Conservation (phyloP, 1,284 basidiomycete genomes). For the Puccinia triticina region DNA sequence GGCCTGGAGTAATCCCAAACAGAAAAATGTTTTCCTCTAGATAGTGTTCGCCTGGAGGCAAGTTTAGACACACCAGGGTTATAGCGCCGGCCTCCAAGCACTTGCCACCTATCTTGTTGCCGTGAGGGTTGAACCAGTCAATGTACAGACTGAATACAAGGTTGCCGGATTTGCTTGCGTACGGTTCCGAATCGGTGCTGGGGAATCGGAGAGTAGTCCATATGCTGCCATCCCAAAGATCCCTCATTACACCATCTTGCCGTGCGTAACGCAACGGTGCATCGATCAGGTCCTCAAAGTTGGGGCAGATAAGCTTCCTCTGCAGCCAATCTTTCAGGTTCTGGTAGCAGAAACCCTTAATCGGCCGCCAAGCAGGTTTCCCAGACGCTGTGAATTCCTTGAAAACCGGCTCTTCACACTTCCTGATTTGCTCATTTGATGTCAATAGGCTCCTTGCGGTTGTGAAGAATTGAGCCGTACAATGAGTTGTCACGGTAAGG, state of each 20-base stretch:
- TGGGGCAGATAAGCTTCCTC: not conserved
- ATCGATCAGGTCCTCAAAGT: constrained; percentile 8
- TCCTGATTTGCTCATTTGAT: not conserved
- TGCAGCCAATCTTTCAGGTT: constrained; percentile 12
- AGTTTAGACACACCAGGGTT: no score
- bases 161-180: constrained; percentile 11
- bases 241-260: constrained; percentile 5
- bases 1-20: constrained; percentile 11
- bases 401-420: constrained; percentile 9
- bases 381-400: not conserved
- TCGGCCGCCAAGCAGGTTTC: not conserved
- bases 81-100: no score
- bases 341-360: constrained; percentile 20
- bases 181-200: not conserved
- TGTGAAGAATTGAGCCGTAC: not conserved
- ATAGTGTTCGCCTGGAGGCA: no score
- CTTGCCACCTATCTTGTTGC: no score
- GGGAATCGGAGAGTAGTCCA: constrained; percentile 19
- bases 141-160: constrained; percentile 29
- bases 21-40: no score
- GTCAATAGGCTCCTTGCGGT: not conserved
- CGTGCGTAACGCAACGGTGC: not conserved
- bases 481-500: not conserved
- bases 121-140: no score
- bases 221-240: constrained; percentile 32